phyloP scores from a whole-genome alignment of 352 stramenopile genomes.

The Globisporangium perplexum region DNA sequence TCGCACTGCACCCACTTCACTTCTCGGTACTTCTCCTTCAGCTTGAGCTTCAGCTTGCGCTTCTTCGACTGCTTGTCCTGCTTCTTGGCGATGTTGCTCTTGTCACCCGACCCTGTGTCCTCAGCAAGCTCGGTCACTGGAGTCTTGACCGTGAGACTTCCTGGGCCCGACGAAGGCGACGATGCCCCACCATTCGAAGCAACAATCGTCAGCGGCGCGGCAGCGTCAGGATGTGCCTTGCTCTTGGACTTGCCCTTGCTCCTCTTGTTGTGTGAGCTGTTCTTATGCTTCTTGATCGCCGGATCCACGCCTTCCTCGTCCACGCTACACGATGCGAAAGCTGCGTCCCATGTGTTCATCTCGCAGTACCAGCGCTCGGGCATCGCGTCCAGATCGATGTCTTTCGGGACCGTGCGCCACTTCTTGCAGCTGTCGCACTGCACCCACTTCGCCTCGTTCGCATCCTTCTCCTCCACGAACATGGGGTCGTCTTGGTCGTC shows the following conservation, averaged over 20 bases:
- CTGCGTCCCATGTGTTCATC: conserved; percentile 92
- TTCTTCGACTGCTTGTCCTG: conserved; percentile 73
- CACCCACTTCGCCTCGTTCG: conserved; percentile 87
- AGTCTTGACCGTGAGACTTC: conserved; percentile 18
- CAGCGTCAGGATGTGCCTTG: conserved; percentile 12
- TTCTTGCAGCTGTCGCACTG: conserved; percentile 95
- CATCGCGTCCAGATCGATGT: conserved; percentile 87
- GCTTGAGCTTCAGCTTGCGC: conserved; percentile 60
- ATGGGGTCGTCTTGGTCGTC: conserved; percentile 20
- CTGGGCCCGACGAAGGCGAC: conserved; percentile 30
- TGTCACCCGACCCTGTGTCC: conserved; percentile 1
- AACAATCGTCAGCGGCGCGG: conserved; percentile 4
- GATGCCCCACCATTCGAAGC: conserved; percentile 26
- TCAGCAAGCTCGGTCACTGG: not conserved
- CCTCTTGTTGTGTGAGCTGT: conserved; percentile 2
- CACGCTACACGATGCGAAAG: conserved; percentile 82
- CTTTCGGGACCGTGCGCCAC: conserved; percentile 91
- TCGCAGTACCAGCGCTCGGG: conserved; percentile 95
- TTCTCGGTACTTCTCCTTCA: conserved; percentile 81
- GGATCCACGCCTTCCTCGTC: conserved; percentile 77
- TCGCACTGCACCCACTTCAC: conserved; percentile 96
- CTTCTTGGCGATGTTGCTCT: conserved; percentile 32
- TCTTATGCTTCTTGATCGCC: conserved; percentile 14
- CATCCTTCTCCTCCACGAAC: conserved; percentile 22
- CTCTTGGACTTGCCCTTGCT: conserved; percentile 20